These are phyloP conservation scores for Sporothrix globosa DNA, from an alignment of 2,329 filamentous ascomycete species.

Conservation along the genomic window DNA sequence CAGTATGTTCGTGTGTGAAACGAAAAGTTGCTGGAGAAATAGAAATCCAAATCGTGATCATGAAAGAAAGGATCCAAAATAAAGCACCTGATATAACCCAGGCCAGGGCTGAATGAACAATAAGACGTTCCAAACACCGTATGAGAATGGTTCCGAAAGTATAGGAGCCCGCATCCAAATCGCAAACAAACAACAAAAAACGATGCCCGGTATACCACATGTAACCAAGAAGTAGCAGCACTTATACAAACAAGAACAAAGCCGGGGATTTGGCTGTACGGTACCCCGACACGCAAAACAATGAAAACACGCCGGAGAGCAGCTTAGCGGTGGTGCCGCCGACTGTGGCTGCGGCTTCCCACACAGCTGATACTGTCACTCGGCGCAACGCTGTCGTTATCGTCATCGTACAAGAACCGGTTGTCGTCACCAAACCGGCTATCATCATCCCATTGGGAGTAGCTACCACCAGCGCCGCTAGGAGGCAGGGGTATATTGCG, in stretches of 20 bases:
- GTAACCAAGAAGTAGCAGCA: background rate
- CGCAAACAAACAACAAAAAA: background rate
- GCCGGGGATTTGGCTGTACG: background rate
- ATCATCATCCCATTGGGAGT: slow-evolving; percentile 38
- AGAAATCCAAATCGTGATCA: background rate
- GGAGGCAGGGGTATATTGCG: slow-evolving; percentile 48
- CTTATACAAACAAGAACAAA: slow-evolving; percentile 10
- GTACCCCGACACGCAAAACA: background rate
- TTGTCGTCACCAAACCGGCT: slow-evolving; percentile 27
- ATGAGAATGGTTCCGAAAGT: background rate
- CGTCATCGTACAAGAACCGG: slow-evolving; percentile 35
- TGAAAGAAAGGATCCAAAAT: background rate
- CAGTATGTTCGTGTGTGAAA: background rate
- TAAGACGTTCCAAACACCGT: background rate
- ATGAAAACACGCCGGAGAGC: background rate
- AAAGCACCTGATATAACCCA: background rate
- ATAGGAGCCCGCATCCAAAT: background rate
- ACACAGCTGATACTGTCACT: slow-evolving; percentile 66
- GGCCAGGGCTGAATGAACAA: background rate
- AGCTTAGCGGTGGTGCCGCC: slow-evolving; percentile 38
- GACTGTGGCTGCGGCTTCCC: slow-evolving; percentile 47
- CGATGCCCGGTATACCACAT: background rate
- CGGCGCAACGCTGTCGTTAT: slow-evolving; percentile 59
- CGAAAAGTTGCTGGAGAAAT: background rate
- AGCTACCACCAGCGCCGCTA: slow-evolving; percentile 49